These are phyloP conservation scores for Alloteropsis semialata DNA, from an alignment of 176 grass and related monocot species.

Conservation along the genomic window DNA sequence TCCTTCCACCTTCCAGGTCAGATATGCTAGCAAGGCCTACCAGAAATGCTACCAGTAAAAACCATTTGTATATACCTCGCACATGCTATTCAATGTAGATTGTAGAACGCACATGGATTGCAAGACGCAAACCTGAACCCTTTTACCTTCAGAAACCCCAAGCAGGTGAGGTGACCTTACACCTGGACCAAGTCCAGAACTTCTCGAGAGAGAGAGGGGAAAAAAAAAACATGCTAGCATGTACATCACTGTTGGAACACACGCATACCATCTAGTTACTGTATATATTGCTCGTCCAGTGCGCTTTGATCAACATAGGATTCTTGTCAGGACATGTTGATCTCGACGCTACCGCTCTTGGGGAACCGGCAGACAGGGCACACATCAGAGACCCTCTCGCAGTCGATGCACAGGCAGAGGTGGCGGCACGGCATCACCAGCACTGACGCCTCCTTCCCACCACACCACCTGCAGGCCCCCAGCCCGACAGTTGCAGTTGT, in stretches of 20 bases:
- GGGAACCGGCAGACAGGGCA: constrained; percentile 53
- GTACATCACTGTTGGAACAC: background rate
- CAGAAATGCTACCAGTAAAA: background rate
- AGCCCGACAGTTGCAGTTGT: background rate
- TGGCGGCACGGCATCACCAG: constrained; percentile 69
- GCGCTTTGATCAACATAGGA: background rate
- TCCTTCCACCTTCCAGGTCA: background rate
- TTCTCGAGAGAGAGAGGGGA: background rate
- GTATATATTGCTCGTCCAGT: constrained; percentile 19
- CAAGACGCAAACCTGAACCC: constrained; percentile 3
- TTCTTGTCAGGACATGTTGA: constrained; percentile 45
- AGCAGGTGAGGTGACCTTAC: background rate
- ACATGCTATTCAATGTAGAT: background rate
- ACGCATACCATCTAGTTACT: constrained; percentile 8
- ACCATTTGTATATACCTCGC: background rate
- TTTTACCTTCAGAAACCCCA: constrained; percentile 7
- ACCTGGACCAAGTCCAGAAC: background rate
- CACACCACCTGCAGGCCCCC: constrained; percentile 36
- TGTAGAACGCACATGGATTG: background rate
- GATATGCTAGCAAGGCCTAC: background rate
- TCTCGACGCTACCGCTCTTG: constrained; percentile 43
- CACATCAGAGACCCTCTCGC: constrained; percentile 25
- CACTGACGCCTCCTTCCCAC: constrained; percentile 19
- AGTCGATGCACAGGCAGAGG: constrained; percentile 51
- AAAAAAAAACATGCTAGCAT: background rate